Evolutionary conservation across 2,329 filamentous ascomycete species (phyloP).

Genomic region (Colletotrichum tofieldiae): DNA sequence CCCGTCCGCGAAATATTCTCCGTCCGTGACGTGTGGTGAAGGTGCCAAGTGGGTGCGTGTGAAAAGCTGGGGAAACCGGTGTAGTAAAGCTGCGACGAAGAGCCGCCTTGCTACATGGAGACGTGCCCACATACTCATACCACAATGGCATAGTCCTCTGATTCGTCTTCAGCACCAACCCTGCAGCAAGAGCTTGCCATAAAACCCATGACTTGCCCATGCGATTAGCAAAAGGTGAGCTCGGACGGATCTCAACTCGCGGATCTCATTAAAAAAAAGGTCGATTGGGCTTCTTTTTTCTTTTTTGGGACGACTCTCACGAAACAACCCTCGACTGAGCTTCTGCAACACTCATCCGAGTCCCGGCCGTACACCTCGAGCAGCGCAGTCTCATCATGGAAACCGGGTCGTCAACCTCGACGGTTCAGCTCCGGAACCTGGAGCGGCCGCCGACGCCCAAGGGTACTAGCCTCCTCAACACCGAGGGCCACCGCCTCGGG

Average conservation of each 20-base stretch:
- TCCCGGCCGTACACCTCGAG: not conserved
- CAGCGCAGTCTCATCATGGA: slow-evolving; percentile 6
- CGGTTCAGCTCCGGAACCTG: slow-evolving; percentile 28
- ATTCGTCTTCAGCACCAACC: not conserved
- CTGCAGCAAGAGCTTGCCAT: not conserved
- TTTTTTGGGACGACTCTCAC: not conserved
- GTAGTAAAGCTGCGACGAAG: not conserved
- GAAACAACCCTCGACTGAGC: too few relatives aligned
- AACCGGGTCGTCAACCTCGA: slow-evolving; percentile 25
- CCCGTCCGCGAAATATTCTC: not conserved
- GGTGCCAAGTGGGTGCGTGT: not conserved
- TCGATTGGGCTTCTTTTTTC: not conserved
- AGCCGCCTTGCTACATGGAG: not conserved
- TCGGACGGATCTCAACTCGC: not conserved
- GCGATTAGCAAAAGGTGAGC: not conserved
- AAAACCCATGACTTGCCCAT: not conserved
- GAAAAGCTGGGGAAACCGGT: not conserved
- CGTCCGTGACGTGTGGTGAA: not conserved
- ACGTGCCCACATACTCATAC: not conserved
- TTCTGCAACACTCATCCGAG: not conserved
- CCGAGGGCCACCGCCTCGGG: slow-evolving; percentile 29
- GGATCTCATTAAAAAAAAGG: too few relatives aligned
- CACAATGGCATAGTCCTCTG: not conserved
- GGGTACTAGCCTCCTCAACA: slow-evolving; percentile 16
- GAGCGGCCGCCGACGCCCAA: slow-evolving; percentile 13